Percentiles rank a stretch among this genome's conserved stretches.
phyloP scores from a whole-genome alignment of 768 basidiomycete species.

The Tulasnella sp. region DNA sequence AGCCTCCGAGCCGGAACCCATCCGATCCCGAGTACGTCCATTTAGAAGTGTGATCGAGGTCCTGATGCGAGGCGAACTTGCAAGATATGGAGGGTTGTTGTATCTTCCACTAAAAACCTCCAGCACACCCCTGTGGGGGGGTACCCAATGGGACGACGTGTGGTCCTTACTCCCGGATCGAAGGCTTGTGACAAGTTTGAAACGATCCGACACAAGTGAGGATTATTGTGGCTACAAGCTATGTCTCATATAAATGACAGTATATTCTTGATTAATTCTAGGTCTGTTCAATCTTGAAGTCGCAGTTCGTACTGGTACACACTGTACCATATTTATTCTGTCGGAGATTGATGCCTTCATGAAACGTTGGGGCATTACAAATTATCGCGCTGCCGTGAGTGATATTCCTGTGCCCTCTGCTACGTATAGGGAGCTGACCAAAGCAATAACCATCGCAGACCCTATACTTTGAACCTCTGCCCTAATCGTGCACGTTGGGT shows the following conservation, averaged over 20 bases:
- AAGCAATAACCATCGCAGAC: background rate
- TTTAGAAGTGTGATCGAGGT: background rate
- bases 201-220: background rate
- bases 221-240: background rate
- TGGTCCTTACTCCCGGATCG: background rate
- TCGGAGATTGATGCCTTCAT: no score
- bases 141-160: background rate
- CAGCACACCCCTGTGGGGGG: background rate
- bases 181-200: background rate
- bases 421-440: background rate
- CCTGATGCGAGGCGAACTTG: background rate
- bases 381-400: background rate
- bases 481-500: background rate
- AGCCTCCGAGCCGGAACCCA: no score
- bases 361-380: background rate
- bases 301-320: no score
- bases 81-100: background rate
- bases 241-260: no score
- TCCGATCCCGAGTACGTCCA: background rate
- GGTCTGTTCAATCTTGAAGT: no score
- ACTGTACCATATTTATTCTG: no score
- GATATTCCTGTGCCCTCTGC: background rate
- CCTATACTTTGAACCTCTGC: background rate
- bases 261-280: no score
- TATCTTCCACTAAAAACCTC: background rate